These are phyloP conservation scores for Fusarium albosuccineum DNA, from an alignment of 2,329 filamentous ascomycete genomes.

Conservation along the genomic window DNA sequence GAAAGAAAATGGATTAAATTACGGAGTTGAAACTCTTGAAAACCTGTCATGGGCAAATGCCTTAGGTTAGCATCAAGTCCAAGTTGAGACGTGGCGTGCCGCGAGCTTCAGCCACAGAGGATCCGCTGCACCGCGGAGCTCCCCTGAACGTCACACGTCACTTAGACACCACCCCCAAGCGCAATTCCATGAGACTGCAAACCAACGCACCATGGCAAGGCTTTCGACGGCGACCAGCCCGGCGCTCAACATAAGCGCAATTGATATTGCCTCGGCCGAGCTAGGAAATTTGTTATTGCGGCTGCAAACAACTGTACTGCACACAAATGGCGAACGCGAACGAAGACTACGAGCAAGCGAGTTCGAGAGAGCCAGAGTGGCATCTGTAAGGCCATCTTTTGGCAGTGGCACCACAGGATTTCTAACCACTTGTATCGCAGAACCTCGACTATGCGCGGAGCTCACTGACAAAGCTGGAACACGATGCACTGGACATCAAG, in stretches of 20 bases:
- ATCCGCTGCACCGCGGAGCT: conserved; percentile 33
- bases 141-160: conserved; percentile 47
- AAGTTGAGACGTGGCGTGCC: conserved; percentile 43
- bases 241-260: conserved; percentile 35
- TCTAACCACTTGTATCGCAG: conserved; percentile 53
- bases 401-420: not conserved
- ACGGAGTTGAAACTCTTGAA: not conserved
- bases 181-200: conserved; percentile 18
- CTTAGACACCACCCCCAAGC: conserved; percentile 32
- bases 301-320: conserved; percentile 74
- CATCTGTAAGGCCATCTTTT: conserved; percentile 56
- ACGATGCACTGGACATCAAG: conserved; percentile 73
- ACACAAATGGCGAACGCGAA: conserved; percentile 71
- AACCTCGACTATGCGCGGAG: conserved; percentile 80
- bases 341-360: conserved; percentile 69
- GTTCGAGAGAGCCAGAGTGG: conserved; percentile 69
- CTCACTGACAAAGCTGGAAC: conserved; percentile 78
- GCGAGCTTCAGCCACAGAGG: conserved; percentile 45
- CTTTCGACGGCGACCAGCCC: conserved; percentile 35
- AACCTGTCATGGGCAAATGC: too few species aligned
- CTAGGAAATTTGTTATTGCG: conserved; percentile 75
- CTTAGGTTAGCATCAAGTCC: not conserved
- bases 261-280: conserved; percentile 57
- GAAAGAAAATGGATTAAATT: too few species aligned
- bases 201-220: conserved; percentile 45